Evolutionary conservation across 306 rosid species (phyloP).

Genomic region (Glycine soja): DNA sequence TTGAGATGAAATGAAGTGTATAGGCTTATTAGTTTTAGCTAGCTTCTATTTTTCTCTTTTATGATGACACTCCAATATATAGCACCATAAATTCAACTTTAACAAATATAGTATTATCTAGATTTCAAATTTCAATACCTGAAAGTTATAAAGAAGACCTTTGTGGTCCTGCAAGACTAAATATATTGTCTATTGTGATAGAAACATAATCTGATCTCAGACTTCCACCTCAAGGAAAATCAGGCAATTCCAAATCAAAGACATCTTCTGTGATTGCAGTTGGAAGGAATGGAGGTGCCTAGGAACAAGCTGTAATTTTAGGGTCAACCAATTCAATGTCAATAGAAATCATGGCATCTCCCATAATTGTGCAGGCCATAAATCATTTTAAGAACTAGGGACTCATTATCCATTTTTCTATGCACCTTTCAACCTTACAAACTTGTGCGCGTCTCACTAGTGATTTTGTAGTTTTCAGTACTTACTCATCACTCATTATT

Average conservation of each 20-base stretch:
- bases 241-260: constrained; percentile 57
- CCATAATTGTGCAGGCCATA: too few species aligned
- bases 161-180: constrained; percentile 96
- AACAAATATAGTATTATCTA: background rate
- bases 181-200: constrained; percentile 70
- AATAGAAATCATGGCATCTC: constrained; percentile 65
- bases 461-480: too few species aligned
- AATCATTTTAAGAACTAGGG: too few species aligned
- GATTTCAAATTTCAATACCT: constrained; percentile 57
- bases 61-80: constrained; percentile 11
- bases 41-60: too few species aligned
- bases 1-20: too few species aligned
- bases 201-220: constrained; percentile 64
- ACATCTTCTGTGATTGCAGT: constrained; percentile 60
- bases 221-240: constrained; percentile 51
- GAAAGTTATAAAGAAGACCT: constrained; percentile 88
- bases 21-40: too few species aligned
- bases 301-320: constrained; percentile 67
- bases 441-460: too few species aligned
- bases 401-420: too few species aligned
- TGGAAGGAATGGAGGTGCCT: constrained; percentile 77
- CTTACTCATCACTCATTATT: too few species aligned
- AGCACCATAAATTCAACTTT: constrained; percentile 26
- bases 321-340: constrained; percentile 78
- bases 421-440: too few species aligned